Conservation (phyloP, 495 filamentous ascomycete genomes). For the Penicillium macrosclerotiorum region DNA sequence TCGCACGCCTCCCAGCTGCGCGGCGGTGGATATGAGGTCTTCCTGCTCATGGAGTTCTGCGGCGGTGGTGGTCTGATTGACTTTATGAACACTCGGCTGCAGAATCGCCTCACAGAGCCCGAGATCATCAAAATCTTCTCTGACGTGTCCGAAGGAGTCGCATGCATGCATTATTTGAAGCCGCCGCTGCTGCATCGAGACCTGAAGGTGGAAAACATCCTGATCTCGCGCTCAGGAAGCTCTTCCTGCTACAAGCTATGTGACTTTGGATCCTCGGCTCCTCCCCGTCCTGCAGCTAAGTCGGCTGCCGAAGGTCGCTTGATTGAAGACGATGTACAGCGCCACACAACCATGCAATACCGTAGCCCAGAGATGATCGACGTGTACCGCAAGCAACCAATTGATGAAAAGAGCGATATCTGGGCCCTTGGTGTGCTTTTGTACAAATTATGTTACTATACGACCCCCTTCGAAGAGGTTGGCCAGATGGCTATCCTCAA, state of each 20-base stretch:
- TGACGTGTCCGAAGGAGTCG: constrained; percentile 92
- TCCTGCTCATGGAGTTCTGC: constrained; percentile 94
- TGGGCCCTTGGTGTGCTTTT: constrained; percentile 95
- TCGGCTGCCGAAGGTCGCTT: constrained; percentile 81
- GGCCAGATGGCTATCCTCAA: constrained; percentile 98
- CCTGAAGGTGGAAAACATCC: constrained; percentile 96
- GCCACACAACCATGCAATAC: constrained; percentile 96
- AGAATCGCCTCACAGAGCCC: constrained; percentile 94
- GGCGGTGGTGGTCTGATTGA: constrained; percentile 88
- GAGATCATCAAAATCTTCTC: constrained; percentile 97
- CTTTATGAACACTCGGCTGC: constrained; percentile 98
- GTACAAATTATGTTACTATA: constrained; percentile 99
- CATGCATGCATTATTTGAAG: constrained; percentile 98
- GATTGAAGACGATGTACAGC: constrained; percentile 95
- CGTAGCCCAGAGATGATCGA: constrained; percentile 98
- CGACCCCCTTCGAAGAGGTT: constrained; percentile 96
- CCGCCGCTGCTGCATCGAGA: constrained; percentile 91
- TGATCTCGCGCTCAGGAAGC: constrained; percentile 68
- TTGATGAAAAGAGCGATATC: constrained; percentile 98
- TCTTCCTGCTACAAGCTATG: constrained; percentile 84
- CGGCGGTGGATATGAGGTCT: constrained; percentile 94
- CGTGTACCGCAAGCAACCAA: constrained; percentile 92
- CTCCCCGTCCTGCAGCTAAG: constrained; percentile 78
- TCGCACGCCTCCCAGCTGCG: constrained; percentile 93
- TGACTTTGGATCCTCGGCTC: constrained; percentile 92